Evolutionary conservation across 371 early-diverging fungal species (phyloP).

Genomic region (Lichtheimia ramosa): DNA sequence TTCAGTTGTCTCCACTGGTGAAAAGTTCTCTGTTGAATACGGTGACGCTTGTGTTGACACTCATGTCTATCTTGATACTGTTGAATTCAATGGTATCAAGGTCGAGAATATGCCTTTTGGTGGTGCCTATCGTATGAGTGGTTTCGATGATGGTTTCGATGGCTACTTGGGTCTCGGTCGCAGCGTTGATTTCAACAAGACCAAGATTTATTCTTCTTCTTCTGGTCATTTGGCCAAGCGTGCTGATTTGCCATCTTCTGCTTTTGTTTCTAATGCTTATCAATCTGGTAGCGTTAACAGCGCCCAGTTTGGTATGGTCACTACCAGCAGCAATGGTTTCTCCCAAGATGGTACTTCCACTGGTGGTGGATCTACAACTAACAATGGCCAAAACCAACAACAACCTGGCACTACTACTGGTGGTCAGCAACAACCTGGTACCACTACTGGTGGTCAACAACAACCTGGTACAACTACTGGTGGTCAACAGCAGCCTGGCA

Average conservation of each 20-base stretch:
- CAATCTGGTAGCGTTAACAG: conserved; percentile 35
- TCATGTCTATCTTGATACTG: conserved; percentile 33
- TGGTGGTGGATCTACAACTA: too few relatives aligned
- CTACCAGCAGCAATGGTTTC: conserved; percentile 21
- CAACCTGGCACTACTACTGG: neutral
- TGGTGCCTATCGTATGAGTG: conserved; percentile 45
- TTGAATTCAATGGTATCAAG: conserved; percentile 28
- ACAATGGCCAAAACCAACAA: neutral
- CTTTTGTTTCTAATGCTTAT: conserved; percentile 42
- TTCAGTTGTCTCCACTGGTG: conserved; percentile 22
- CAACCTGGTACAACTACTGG: conserved; percentile 5
- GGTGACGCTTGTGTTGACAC: conserved; percentile 37
- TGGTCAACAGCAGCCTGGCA: neutral
- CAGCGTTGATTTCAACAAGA: conserved; percentile 33
- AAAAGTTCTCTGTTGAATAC: conserved; percentile 40
- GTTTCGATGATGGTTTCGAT: conserved; percentile 43
- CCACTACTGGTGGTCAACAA: conserved; percentile 7
- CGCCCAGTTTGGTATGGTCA: conserved; percentile 49
- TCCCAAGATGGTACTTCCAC: conserved; percentile 16
- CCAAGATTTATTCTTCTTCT: conserved; percentile 14
- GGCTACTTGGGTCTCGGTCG: conserved; percentile 52
- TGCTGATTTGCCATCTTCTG: conserved; percentile 27
- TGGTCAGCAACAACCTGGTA: neutral
- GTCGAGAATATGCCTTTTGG: conserved; percentile 46
- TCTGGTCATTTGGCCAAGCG: conserved; percentile 23